A percentile compares a stretch with the other conserved stretches of the same genome.
phyloP scores from a whole-genome alignment of 2,329 filamentous ascomycete species.

The Pseudogymnoascus sp. region DNA sequence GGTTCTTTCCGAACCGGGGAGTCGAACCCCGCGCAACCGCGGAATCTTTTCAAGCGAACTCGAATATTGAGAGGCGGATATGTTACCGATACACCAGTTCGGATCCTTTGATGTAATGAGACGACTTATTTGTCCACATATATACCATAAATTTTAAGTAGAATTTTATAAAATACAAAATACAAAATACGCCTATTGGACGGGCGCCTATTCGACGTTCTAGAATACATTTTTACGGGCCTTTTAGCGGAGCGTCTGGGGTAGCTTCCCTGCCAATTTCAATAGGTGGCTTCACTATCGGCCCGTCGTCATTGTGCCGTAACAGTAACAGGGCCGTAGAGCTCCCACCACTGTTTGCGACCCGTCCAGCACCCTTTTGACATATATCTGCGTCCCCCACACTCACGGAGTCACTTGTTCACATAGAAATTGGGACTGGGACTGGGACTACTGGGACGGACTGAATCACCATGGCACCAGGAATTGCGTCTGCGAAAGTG shows the following conservation, averaged over 20 bases:
- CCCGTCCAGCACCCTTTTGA: neutral
- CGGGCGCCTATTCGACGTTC: neutral
- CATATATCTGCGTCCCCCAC: neutral
- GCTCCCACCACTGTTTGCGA: neutral
- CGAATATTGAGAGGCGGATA: too few species aligned
- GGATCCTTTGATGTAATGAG: neutral
- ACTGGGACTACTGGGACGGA: too few species aligned
- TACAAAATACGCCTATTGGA: too few species aligned
- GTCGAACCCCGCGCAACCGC: too few species aligned
- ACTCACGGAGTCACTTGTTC: neutral
- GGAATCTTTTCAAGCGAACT: too few species aligned
- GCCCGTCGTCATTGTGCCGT: conserved; percentile 9
- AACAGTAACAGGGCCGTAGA: neutral
- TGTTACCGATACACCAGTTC: conserved; percentile 21
- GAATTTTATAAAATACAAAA: neutral
- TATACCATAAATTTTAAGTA: neutral
- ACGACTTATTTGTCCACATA: neutral
- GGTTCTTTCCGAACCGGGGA: conserved; percentile 18
- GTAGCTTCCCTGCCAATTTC: conserved; percentile 1
- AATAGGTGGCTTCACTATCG: neutral
- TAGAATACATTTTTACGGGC: neutral
- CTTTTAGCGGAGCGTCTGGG: neutral
- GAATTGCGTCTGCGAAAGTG: conserved; percentile 28
- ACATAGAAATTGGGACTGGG: neutral
- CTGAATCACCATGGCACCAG: conserved; percentile 25